Base-by-base conservation (phyloP, 1,139 yeast genomes). In the Geotrichum candidum region DNA sequence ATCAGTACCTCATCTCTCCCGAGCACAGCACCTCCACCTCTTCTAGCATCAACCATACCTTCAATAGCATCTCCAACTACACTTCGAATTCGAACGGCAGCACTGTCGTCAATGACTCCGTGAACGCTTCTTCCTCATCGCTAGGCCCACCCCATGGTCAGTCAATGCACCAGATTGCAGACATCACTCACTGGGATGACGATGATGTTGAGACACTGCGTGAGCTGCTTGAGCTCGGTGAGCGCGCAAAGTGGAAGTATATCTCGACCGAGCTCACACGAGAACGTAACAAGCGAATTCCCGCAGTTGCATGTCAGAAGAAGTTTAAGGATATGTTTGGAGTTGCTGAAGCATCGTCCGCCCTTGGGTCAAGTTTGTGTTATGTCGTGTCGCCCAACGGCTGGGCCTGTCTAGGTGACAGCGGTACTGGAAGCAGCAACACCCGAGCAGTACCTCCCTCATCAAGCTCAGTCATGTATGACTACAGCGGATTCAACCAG, bases 301-400 rank as follows among this genome's bases (percentile, higher is more conserved):
- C 81, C 0, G 70, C 77, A 2, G 64, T 73, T 6, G 79, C 80
- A 0, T 78, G 81, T 65, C 73, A 71, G 54, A 76, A 73, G 63
- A 78, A 78, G 67, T 76, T 76, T 60, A 74, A 75, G 61, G 80
- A 77, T 55, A 64, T 78, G 70, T 78, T 78, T 68, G 79, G 79
- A 1, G 73, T 74, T 3, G 78, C 79, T 6, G 79, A 76, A 57
- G 68, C 72, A 4, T 67, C 75, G 4, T 77, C 79, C 1, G 60
- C 68, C 2, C 66, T 78, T 55, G 78, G 76, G 10, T 72, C 78
- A 1, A 73, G 78, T 57, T 65, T 78, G 53, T 73, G 77, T 56
- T 78, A 78, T 63, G 77, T 77, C 0, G 77, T 78, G 2, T 68
- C 70, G 18, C 76, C 77, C 13, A 69, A 73, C 29, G 77, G 80